Evolutionary conservation across 2,329 filamentous ascomycete species (phyloP), one percentile per base, ranked within the genome.

Genomic region (Blastomyces emzantsi): DNA sequence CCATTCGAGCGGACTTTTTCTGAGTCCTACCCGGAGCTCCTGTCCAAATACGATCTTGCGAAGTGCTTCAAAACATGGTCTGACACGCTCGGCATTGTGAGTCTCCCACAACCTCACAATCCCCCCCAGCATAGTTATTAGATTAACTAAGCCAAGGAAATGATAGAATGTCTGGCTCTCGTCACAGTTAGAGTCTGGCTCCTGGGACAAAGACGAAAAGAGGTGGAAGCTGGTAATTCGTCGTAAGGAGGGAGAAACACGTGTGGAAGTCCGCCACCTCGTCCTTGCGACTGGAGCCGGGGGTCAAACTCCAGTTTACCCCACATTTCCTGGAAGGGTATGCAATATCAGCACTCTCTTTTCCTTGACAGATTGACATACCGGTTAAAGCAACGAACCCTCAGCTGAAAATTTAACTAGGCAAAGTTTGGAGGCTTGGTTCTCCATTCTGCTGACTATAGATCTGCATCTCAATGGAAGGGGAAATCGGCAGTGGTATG

Each of bases 401-500:
- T 30, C 13, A 19, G 7, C 52, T 55, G 17, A 55, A 30, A 9
- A 9, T 60, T 28, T 7, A 41, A 52, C 22, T 63, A 76, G 69
- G 67, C 72, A 9, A 62, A 61, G 6, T 81, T 77, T 67, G 69
- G 73, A 64, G 78, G 78, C 60, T 70, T 71, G 1, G 65, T 73
- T 3, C 60, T 75, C 3, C 76, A 79, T 64, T 73, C 73, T 0
- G 70, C 69, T 5, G 64, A 70, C 1, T 78, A 78, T 64, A 72
- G 66, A n/a, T 71, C 70, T 51, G 67, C 74, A 19, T 66, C 67
- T 11, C 55, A 62, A 4, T 77, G 72, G 69, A 71, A 70, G 25
- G 77, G 77, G 36, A 80, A 80, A 62, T 73, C 73, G 41, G 79
- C 76, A 5, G 67, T 81, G 41, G 75, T 55, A 36, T 19, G 52